Evolutionary conservation across 2,329 filamentous ascomycete species (phyloP).

Genomic region (Xylariaceae sp.): DNA sequence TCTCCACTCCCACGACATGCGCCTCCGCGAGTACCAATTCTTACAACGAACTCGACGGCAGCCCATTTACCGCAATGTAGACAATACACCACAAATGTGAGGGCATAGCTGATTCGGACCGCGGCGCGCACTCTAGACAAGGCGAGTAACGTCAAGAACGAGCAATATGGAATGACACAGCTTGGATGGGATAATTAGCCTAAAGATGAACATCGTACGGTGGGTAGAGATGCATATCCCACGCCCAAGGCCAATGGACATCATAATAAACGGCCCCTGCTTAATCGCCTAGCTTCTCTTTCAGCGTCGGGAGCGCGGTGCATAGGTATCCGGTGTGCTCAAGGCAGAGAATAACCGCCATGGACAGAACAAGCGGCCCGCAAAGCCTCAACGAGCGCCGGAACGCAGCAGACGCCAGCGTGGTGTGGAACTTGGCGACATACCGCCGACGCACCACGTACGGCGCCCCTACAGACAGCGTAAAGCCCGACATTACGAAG

Average conservation of each 20-base stretch:
- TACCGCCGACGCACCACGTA: slow-evolving; percentile 48
- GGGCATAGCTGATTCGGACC: slow-evolving; percentile 40
- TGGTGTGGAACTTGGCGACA: slow-evolving; percentile 44
- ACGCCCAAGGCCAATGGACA: slow-evolving; percentile 38
- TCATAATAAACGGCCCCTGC: slow-evolving; percentile 31
- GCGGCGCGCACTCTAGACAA: slow-evolving; percentile 43
- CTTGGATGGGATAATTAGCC: slow-evolving; percentile 57
- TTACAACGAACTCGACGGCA: slow-evolving; percentile 52
- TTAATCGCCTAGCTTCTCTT: slow-evolving; percentile 39
- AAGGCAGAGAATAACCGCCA: slow-evolving; percentile 43
- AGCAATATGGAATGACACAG: slow-evolving; percentile 53
- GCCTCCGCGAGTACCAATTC: slow-evolving; percentile 53
- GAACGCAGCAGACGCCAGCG: slow-evolving; percentile 54
- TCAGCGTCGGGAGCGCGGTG: slow-evolving; percentile 25
- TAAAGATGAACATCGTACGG: slow-evolving; percentile 53
- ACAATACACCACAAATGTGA: slow-evolving; percentile 46
- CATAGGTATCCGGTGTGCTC: slow-evolving; percentile 38
- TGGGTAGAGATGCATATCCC: slow-evolving; percentile 35
- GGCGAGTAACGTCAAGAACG: slow-evolving; percentile 47
- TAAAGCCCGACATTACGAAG: slow-evolving; percentile 58
- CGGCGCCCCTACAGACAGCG: slow-evolving; percentile 52
- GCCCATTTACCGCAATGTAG: slow-evolving; percentile 49
- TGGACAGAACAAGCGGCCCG: slow-evolving; percentile 51
- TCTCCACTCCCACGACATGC: slow-evolving; percentile 44
- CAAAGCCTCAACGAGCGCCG: slow-evolving; percentile 54